Percentiles rank a stretch among this genome's conserved stretches.
These are phyloP conservation scores for Barnettozyma vustinii DNA, from an alignment of 805 yeast genomes.

Conservation along the genomic window DNA sequence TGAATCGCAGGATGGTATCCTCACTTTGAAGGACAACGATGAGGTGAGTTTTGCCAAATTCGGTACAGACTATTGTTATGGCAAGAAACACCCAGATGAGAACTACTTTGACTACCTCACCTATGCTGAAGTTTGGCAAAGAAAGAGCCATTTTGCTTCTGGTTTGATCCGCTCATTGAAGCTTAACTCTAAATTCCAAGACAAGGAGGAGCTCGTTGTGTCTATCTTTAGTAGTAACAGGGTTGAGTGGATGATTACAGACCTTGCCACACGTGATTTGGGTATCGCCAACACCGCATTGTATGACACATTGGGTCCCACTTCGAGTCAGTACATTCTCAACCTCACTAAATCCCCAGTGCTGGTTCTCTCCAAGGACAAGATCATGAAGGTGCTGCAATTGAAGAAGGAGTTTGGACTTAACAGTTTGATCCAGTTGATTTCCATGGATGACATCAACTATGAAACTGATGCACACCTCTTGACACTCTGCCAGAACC, in stretches of 20 bases:
- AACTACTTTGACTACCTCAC: conserved; percentile 33
- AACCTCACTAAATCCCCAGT: conserved; percentile 59
- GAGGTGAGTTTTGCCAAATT: conserved; percentile 29
- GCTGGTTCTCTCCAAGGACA: conserved; percentile 41
- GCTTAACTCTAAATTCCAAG: conserved; percentile 6
- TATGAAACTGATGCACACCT: conserved; percentile 23
- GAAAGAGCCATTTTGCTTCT: conserved; percentile 43
- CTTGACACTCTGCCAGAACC: conserved; percentile 15
- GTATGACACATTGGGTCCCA: conserved; percentile 54
- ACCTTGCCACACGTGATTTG: conserved; percentile 40
- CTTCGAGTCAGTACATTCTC: conserved; percentile 57
- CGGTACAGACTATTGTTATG: conserved; percentile 22
- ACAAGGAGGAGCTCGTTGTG: conserved; percentile 36
- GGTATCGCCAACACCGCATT: conserved; percentile 42
- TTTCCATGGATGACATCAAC: conserved; percentile 41
- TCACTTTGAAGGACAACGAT: conserved; percentile 37
- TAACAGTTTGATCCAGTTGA: conserved; percentile 33
- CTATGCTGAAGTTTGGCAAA: conserved; percentile 34
- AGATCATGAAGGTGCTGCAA: conserved; percentile 36
- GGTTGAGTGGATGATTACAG: conserved; percentile 60
- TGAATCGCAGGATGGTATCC: conserved; percentile 23
- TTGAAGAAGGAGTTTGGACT: conserved; percentile 32
- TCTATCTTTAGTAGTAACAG: conserved; percentile 50
- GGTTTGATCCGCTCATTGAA: conserved; percentile 36
- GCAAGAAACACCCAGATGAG: conserved; percentile 22